A percentile compares a stretch with the other conserved stretches of the same genome.
Conservation (phyloP, 2,329 filamentous ascomycete species). For the Teratosphaeria viscida region DNA sequence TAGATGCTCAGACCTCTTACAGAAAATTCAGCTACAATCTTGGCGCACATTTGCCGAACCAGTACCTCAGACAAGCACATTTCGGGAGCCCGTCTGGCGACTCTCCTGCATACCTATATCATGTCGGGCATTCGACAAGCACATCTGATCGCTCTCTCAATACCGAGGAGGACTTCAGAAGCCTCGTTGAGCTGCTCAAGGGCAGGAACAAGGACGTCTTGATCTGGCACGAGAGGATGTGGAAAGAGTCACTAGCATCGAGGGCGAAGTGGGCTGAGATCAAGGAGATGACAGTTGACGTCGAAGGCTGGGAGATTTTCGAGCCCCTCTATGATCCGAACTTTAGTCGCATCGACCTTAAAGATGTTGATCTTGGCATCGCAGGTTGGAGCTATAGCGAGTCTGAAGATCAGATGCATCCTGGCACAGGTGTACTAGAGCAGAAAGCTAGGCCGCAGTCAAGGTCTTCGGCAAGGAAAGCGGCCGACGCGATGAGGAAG, state of each 20-base stretch:
- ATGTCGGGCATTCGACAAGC: neutral
- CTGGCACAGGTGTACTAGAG: neutral
- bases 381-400: neutral
- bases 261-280: neutral
- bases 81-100: neutral
- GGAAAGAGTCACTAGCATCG: neutral
- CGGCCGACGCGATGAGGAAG: neutral
- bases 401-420: neutral
- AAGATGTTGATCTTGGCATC: neutral
- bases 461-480: neutral
- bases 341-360: neutral
- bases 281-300: neutral
- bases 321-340: neutral
- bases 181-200: neutral
- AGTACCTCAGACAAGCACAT: neutral
- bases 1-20: neutral
- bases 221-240: neutral
- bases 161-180: neutral
- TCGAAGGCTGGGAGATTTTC: neutral
- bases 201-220: neutral
- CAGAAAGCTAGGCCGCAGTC: neutral
- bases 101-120: neutral
- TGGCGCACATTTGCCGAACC: neutral
- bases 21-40: neutral
- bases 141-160: neutral